These are phyloP conservation scores for Oidium heveae DNA, from an alignment of 2,329 filamentous ascomycete species.

Conservation along the genomic window DNA sequence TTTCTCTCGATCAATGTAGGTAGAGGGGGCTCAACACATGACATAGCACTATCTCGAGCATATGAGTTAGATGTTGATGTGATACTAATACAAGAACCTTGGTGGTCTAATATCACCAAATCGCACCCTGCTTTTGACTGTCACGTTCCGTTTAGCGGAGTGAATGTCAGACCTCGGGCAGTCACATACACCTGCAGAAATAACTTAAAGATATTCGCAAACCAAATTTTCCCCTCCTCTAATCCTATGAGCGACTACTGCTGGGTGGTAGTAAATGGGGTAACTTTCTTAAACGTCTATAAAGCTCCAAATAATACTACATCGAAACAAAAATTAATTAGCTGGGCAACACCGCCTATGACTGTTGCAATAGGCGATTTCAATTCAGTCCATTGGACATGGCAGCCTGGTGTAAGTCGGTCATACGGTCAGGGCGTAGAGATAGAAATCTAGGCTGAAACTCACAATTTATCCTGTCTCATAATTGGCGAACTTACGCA, in stretches of 20 bases:
- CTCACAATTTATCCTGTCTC: neutral
- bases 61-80: neutral
- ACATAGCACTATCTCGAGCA: neutral
- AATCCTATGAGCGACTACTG: neutral
- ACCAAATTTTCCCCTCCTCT: neutral
- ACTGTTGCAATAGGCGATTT: neutral
- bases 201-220: neutral
- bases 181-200: neutral
- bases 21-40: neutral
- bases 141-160: neutral
- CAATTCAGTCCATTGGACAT: neutral
- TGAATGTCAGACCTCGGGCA: neutral
- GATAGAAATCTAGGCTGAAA: neutral
- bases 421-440: neutral
- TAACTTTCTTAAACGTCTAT: neutral
- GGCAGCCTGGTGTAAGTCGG: neutral
- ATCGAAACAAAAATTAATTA: neutral
- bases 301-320: neutral
- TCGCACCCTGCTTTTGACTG: neutral
- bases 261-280: neutral
- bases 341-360: neutral
- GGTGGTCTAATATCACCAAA: neutral
- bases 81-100: neutral
- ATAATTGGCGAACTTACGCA: neutral
- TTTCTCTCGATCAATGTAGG: neutral